phyloP scores from a whole-genome alignment of 1,139 yeast species.

The Candida neerlandica region DNA sequence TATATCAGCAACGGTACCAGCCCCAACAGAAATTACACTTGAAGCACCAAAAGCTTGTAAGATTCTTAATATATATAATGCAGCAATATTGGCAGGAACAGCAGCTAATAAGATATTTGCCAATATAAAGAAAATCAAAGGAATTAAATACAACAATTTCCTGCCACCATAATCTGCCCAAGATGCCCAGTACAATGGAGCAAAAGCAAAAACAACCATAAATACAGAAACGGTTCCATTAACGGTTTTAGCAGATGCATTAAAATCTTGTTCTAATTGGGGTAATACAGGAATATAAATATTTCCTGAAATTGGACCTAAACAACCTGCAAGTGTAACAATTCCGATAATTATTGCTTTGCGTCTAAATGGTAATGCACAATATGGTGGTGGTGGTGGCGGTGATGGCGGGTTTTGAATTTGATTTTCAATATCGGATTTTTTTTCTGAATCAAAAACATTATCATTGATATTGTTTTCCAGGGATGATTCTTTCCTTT shows the following conservation, averaged over 20 bases:
- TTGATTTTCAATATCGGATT: slow-evolving; percentile 1
- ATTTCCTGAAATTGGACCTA: slow-evolving; percentile 64
- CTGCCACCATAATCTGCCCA: slow-evolving; percentile 63
- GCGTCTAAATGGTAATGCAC: slow-evolving; percentile 12
- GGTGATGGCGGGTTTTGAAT: background rate
- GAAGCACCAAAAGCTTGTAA: slow-evolving; percentile 61
- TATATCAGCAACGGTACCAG: slow-evolving; percentile 58
- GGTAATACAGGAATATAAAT: slow-evolving; percentile 62
- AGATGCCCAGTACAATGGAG: slow-evolving; percentile 58
- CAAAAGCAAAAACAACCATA: slow-evolving; percentile 57
- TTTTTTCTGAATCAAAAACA: background rate
- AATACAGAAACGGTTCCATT: slow-evolving; percentile 64
- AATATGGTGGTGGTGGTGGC: slow-evolving; percentile 1
- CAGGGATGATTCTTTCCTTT: background rate
- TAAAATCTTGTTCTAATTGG: slow-evolving; percentile 41
- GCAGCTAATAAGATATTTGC: slow-evolving; percentile 52
- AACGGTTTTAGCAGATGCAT: slow-evolving; percentile 45
- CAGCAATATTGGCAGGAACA: slow-evolving; percentile 49
- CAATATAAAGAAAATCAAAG: slow-evolving; percentile 45
- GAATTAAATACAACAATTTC: slow-evolving; percentile 49
- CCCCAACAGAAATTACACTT: slow-evolving; percentile 56
- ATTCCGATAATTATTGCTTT: slow-evolving; percentile 19
- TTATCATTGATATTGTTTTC: background rate
- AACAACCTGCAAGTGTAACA: slow-evolving; percentile 53
- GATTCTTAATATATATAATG: slow-evolving; percentile 45